A percentile compares a stretch with the other conserved stretches of the same genome.
Evolutionary conservation across 257 asterid genomes (phyloP).

Genomic region (Paraleonurus japonicus): DNA sequence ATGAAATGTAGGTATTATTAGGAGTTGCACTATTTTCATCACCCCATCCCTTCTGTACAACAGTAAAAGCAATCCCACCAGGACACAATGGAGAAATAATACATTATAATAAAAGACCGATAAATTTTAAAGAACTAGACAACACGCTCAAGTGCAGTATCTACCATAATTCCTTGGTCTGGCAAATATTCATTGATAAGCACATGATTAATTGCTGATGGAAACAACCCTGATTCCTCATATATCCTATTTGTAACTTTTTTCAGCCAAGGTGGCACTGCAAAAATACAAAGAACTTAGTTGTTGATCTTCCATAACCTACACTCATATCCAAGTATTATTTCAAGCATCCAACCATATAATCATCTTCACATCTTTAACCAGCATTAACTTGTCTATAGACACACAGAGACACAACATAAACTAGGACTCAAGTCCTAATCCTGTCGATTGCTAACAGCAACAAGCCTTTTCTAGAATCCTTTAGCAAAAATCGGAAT

Average conservation of each 20-base stretch:
- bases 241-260: constrained; percentile 55
- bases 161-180: constrained; percentile 91
- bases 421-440: not conserved
- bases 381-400: constrained; percentile 2
- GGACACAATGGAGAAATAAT: not conserved
- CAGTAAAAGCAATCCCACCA: not conserved
- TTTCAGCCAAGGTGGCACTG: constrained; percentile 91
- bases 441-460: not conserved
- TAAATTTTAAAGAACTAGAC: not conserved
- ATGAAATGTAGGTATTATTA: not conserved
- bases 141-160: constrained; percentile 15
- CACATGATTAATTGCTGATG: constrained; percentile 86
- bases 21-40: not conserved
- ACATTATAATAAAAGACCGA: not conserved
- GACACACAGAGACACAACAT: not conserved
- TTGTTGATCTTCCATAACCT: not conserved
- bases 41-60: not conserved
- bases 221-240: constrained; percentile 62
- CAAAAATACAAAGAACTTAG: constrained; percentile 32
- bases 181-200: constrained; percentile 91
- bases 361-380: constrained; percentile 5
- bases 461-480: not conserved
- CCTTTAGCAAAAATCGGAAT: not conserved
- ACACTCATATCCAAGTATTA: not conserved
- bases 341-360: not conserved